Base-by-base conservation (phyloP, 805 yeast genomes). In the Sungouiella thailandica region DNA sequence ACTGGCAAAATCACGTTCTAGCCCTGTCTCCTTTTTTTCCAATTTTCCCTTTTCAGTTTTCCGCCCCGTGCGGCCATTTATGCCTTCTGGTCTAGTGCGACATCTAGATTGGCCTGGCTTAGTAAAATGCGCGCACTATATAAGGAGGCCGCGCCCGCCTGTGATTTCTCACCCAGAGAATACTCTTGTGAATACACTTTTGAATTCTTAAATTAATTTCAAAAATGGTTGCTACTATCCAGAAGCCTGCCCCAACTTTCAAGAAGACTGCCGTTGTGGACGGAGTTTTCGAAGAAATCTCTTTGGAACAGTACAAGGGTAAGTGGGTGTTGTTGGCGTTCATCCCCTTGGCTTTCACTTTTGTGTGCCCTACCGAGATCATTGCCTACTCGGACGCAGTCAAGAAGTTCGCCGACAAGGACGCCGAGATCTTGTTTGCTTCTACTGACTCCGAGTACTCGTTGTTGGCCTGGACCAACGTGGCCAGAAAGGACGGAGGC, bases 351-450 rank as follows among this genome's bases (percentile, higher is more conserved):
- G 98, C 98, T 34, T 93, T 93, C 89, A 93, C 99, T 42, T 93
- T 93, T 54, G 97, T 93, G 46, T 93, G 98, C 74, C 98, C 99
- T 68, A 93, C 98, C 52, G 97, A 93, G 76, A 89, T 93, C 74
- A 81, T 93, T 68, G 97, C 97, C 53, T 93, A 88, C 83, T 85
- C 96, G 46, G 96, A 90, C 54, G 96, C 97, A 52, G 84, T 78
- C 54, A 78, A 80, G 74, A 80, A 82, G 76, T 93, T 93, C 71
- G 65, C 83, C 53, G 94, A 77, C 50, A 82, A 86, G 62, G 90
- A 80, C 57, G 79, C 87, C 50, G 85, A 87, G 72, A 80, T 93
- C 34, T 78, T 93, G 59, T 88, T 93, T 53, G 97, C 97, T 51
- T 90, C 97, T 43, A 90, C 97, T 52, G 99, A 93, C 74, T 90